These are phyloP conservation scores for Umbelopsis sp. DNA, from an alignment of 371 early-diverging fungal species.

Conservation along the genomic window DNA sequence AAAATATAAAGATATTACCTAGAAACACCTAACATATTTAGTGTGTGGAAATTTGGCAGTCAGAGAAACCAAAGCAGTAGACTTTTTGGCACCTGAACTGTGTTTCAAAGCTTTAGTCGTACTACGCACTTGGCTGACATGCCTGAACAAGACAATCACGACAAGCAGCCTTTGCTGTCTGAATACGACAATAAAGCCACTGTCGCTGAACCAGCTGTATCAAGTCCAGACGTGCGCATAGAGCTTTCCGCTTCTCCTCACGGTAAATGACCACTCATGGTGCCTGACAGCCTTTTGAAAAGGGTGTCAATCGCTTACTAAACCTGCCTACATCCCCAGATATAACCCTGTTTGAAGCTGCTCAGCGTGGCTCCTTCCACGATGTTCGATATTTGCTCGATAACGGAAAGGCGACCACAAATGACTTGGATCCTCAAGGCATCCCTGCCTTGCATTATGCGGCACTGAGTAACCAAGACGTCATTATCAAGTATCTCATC, in stretches of 20 bases:
- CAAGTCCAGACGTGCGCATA: not conserved
- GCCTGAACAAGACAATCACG: conserved; percentile 14
- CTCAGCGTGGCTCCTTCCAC: conserved; percentile 68
- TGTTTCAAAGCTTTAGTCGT: too few relatives aligned
- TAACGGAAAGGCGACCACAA: conserved; percentile 45
- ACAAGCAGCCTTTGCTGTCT: conserved; percentile 27
- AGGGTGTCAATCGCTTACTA: too few relatives aligned
- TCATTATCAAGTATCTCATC: conserved; percentile 76
- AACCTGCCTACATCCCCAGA: conserved; percentile 12
- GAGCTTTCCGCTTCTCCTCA: not conserved
- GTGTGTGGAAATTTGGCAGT: too few relatives aligned
- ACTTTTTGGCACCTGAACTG: too few relatives aligned
- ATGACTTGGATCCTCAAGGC: conserved; percentile 66
- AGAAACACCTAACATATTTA: too few relatives aligned
- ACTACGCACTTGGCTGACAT: not conserved
- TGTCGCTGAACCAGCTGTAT: not conserved
- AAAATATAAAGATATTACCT: too few relatives aligned
- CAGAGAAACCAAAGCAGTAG: too few relatives aligned
- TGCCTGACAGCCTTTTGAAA: not conserved
- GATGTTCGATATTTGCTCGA: conserved; percentile 57
- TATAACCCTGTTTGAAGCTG: conserved; percentile 63
- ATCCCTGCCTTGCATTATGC: conserved; percentile 84
- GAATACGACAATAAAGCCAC: conserved; percentile 10
- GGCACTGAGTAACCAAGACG: conserved; percentile 75
- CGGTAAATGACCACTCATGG: not conserved